phyloP scores from a whole-genome alignment of 441 rosid genomes.

The Biscutella auriculata region DNA sequence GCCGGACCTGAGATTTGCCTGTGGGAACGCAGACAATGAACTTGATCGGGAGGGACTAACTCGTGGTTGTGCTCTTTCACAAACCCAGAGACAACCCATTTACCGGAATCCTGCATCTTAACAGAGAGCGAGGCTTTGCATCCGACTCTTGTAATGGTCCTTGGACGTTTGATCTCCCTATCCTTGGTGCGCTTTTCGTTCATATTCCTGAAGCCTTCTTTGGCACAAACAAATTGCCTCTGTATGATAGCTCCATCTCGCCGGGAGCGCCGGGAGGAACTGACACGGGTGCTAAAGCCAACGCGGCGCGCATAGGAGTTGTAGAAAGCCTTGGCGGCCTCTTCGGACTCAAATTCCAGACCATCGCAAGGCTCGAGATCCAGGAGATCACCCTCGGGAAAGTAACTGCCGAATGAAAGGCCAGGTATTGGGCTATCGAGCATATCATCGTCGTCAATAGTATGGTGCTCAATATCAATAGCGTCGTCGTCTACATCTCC shows the following conservation, averaged over 20 bases:
- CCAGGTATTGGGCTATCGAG: constrained; percentile 37
- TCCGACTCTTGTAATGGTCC: constrained; percentile 73
- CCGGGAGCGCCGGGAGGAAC: constrained; percentile 78
- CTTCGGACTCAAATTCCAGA: constrained; percentile 92
- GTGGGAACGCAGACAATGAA: constrained; percentile 76
- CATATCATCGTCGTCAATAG: constrained; percentile 52
- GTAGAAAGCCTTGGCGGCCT: constrained; percentile 84
- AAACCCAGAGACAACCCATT: constrained; percentile 81
- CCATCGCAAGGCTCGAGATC: constrained; percentile 89
- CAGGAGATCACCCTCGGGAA: constrained; percentile 55
- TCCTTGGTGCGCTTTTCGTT: constrained; percentile 86
- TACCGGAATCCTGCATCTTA: constrained; percentile 70
- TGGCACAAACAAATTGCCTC: constrained; percentile 78
- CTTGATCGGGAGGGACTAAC: constrained; percentile 71
- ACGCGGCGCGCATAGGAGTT: constrained; percentile 77
- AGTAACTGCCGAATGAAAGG: constrained; percentile 22
- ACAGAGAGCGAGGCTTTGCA: constrained; percentile 85
- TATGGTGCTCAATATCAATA: constrained; percentile 40
- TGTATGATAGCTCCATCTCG: constrained; percentile 94
- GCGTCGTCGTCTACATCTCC: constrained; percentile 49
- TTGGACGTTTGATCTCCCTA: constrained; percentile 91
- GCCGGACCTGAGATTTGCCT: constrained; percentile 85
- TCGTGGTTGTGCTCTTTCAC: constrained; percentile 74
- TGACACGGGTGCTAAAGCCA: constrained; percentile 87
- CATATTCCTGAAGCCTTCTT: constrained; percentile 78